Evolutionary conservation across 2,329 filamentous ascomycete genomes (phyloP).

Genomic region (Ophiosphaerella narmari): DNA sequence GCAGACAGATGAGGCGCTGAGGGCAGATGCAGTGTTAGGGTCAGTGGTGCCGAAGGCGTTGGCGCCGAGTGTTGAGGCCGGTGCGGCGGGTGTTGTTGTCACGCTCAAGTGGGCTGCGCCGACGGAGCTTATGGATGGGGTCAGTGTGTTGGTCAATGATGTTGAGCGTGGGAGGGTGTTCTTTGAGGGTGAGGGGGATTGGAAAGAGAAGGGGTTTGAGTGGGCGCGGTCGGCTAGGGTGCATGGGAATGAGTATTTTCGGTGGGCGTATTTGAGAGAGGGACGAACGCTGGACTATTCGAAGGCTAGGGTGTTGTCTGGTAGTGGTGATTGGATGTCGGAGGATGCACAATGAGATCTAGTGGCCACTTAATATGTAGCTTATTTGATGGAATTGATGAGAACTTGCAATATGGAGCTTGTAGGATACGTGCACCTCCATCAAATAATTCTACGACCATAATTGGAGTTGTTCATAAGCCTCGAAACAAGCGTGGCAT

Average conservation of each 20-base stretch:
- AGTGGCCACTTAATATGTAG: too few species aligned
- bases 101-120: constrained; percentile 61
- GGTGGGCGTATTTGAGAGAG: constrained; percentile 39
- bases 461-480: too few species aligned
- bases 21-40: constrained; percentile 56
- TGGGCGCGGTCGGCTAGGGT: constrained; percentile 49
- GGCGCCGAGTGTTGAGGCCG: constrained; percentile 18
- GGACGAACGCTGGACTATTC: constrained; percentile 40
- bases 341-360: neutral
- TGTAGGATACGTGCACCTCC: too few species aligned
- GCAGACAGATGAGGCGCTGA: constrained; percentile 77
- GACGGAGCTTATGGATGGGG: constrained; percentile 63
- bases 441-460: too few species aligned
- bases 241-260: constrained; percentile 39
- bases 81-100: constrained; percentile 54
- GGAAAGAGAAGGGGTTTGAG: constrained; percentile 14
- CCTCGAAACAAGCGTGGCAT: too few species aligned
- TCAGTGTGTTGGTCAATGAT: constrained; percentile 82
- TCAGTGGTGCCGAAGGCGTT: constrained; percentile 60
- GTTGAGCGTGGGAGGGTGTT: constrained; percentile 65
- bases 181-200: constrained; percentile 21
- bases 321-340: constrained; percentile 41
- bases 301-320: constrained; percentile 27
- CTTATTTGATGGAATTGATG: too few species aligned
- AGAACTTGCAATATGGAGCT: too few species aligned